Conservation (phyloP, 768 basidiomycete species). For the Fomitopsis pulvina region DNA sequence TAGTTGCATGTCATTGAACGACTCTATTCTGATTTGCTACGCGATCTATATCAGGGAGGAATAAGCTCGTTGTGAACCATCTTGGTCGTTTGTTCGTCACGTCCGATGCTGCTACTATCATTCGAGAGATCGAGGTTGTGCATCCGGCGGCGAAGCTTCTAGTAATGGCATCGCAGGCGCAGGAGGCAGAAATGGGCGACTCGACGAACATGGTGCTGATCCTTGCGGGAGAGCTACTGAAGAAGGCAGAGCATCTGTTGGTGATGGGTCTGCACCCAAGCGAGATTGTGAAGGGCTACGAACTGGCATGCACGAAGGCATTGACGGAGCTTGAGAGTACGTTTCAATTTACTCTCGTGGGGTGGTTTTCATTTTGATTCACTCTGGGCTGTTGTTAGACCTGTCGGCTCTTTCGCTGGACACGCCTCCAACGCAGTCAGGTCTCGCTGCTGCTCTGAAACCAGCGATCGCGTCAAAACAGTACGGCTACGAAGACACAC, state of each 20-base stretch:
- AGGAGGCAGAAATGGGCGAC: slow-evolving; percentile 98
- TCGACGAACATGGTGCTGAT: slow-evolving; percentile 95
- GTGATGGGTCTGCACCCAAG: slow-evolving; percentile 97
- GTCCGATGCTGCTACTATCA: slow-evolving; percentile 98
- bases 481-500: slow-evolving; percentile 84
- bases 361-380: neutral
- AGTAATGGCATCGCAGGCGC: slow-evolving; percentile 98
- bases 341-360: no score
- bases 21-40: neutral
- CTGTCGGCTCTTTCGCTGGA: slow-evolving; percentile 67
- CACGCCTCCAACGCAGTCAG: slow-evolving; percentile 60
- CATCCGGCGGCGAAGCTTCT: slow-evolving; percentile 98
- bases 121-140: slow-evolving; percentile 95
- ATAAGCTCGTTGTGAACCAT: slow-evolving; percentile 98
- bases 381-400: slow-evolving; percentile 32
- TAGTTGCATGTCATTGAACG: slow-evolving; percentile 10
- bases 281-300: slow-evolving; percentile 93
- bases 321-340: slow-evolving; percentile 85
- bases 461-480: slow-evolving; percentile 97
- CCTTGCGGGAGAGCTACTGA: slow-evolving; percentile 90
- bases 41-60: slow-evolving; percentile 36
- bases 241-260: slow-evolving; percentile 86
- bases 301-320: slow-evolving; percentile 80
- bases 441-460: slow-evolving; percentile 71
- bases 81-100: slow-evolving; percentile 94